Percentiles rank a stretch among this genome's conserved stretches.
Conservation (phyloP, 2,329 filamentous ascomycete species). For the Ophiostoma tasmaniense region DNA sequence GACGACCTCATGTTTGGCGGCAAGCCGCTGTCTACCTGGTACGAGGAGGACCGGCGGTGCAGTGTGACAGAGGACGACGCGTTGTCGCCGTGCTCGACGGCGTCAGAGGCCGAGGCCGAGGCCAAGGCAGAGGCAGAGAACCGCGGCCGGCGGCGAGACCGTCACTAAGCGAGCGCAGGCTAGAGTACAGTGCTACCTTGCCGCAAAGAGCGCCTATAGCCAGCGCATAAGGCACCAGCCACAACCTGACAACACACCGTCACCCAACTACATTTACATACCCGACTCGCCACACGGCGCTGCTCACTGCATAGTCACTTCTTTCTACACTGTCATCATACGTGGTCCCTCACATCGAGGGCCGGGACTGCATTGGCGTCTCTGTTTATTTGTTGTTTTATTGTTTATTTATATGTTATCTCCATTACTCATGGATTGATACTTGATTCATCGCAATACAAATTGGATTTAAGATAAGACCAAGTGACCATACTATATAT, state of each 20-base stretch:
- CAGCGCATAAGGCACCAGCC: too few relatives aligned
- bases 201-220: too few relatives aligned
- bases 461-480: too few relatives aligned
- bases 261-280: too few relatives aligned
- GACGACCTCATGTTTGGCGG: constrained; percentile 54
- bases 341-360: background rate
- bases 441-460: background rate
- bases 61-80: constrained; percentile 25
- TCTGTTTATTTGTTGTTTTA: too few relatives aligned
- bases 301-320: too few relatives aligned
- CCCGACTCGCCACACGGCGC: too few relatives aligned
- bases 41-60: constrained; percentile 48
- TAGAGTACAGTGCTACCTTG: too few relatives aligned
- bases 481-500: too few relatives aligned
- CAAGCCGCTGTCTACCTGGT: constrained; percentile 51
- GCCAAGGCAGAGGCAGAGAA: constrained; percentile 21
- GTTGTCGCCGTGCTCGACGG: constrained; percentile 16
- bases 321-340: background rate
- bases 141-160: constrained; percentile 33
- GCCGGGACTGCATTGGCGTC: background rate
- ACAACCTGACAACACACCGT: too few relatives aligned
- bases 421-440: background rate
- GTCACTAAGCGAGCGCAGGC: background rate
- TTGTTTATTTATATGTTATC: too few relatives aligned
- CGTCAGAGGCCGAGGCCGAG: background rate